Percentiles rank a stretch among this genome's conserved stretches.
Conservation (phyloP, 805 yeast species). For the Candida tammaniensis region DNA sequence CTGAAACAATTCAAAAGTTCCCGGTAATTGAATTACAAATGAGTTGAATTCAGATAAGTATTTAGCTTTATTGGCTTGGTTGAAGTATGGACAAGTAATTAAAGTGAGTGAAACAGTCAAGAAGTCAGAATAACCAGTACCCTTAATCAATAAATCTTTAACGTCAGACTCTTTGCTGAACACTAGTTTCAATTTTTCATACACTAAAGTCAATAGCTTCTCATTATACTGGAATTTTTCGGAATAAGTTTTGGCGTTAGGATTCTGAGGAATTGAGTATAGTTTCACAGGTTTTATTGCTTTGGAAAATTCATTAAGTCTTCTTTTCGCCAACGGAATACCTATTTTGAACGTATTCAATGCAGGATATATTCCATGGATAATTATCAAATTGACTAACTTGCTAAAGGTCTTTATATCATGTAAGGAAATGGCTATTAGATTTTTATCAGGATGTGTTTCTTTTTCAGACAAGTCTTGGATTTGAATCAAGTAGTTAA, state of each 20-base stretch:
- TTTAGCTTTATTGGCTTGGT: conserved; percentile 12
- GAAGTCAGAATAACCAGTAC: conserved; percentile 65
- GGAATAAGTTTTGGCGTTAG: conserved; percentile 12
- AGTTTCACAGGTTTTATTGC: conserved; percentile 23
- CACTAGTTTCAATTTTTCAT: conserved; percentile 26
- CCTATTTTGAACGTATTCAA: conserved; percentile 54
- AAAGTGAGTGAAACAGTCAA: conserved; percentile 48
- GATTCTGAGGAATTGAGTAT: conserved; percentile 12
- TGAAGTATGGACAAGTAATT: conserved; percentile 29
- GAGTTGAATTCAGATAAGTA: conserved; percentile 15
- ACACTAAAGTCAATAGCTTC: conserved; percentile 27
- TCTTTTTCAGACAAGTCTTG: conserved; percentile 34
- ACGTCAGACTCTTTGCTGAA: conserved; percentile 47
- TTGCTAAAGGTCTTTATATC: conserved; percentile 76
- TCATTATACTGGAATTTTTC: conserved; percentile 17
- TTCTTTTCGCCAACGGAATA: conserved; percentile 60
- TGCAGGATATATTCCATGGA: conserved; percentile 70
- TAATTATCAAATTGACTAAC: conserved; percentile 59
- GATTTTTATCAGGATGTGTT: conserved; percentile 21
- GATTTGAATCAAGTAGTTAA: conserved; percentile 35
- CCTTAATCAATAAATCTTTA: conserved; percentile 52
- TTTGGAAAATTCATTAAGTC: conserved; percentile 47
- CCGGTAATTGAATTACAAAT: conserved; percentile 44
- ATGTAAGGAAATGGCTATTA: conserved; percentile 71
- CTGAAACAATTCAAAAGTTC: conserved; percentile 65